Percentiles rank a stretch among this genome's conserved stretches.
phyloP scores from a whole-genome alignment of 2,329 filamentous ascomycete species.

The Bipolaris bicolor region DNA sequence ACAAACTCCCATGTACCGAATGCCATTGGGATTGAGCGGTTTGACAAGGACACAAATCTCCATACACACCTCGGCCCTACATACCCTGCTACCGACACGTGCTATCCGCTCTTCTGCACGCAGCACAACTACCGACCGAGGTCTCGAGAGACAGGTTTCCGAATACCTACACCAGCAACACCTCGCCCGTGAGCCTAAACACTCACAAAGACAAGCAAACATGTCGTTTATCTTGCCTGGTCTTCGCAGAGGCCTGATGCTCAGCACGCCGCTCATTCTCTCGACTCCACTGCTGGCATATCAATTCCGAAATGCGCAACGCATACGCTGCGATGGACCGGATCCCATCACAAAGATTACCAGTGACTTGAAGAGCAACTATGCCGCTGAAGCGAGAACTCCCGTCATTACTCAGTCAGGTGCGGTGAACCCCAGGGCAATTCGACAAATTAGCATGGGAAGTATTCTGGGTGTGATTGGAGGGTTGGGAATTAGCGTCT shows the following conservation, averaged over 20 bases:
- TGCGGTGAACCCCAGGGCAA: slow-evolving; percentile 48
- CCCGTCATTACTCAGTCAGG: slow-evolving; percentile 50
- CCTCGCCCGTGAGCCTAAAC: slow-evolving; percentile 1
- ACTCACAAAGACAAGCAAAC: slow-evolving; percentile 6
- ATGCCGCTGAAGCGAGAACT: slow-evolving; percentile 48
- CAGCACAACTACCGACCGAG: slow-evolving; percentile 5
- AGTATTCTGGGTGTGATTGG: slow-evolving; percentile 54
- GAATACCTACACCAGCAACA: slow-evolving; percentile 29
- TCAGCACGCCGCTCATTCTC: slow-evolving; percentile 46
- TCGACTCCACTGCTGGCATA: slow-evolving; percentile 41
- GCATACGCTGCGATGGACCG: slow-evolving; percentile 48
- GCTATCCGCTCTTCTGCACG: slow-evolving; percentile 3
- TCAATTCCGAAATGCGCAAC: slow-evolving; percentile 31
- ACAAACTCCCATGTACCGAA: slow-evolving; percentile 22
- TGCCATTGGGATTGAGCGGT: slow-evolving; percentile 19
- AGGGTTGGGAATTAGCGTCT: slow-evolving; percentile 70
- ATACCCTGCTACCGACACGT: slow-evolving; percentile 1
- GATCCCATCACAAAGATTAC: slow-evolving; percentile 48
- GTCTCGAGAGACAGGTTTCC: slow-evolving; percentile 24
- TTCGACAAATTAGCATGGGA: slow-evolving; percentile 55
- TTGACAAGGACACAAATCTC: not conserved
- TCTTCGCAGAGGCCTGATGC: slow-evolving; percentile 47
- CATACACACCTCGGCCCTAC: not conserved
- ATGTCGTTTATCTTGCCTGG: slow-evolving; percentile 52
- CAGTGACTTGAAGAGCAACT: slow-evolving; percentile 42